A percentile compares a stretch with the other conserved stretches of the same genome.
Evolutionary conservation across 768 basidiomycete species (phyloP).

Genomic region (Chlorophyllum brunneum): DNA sequence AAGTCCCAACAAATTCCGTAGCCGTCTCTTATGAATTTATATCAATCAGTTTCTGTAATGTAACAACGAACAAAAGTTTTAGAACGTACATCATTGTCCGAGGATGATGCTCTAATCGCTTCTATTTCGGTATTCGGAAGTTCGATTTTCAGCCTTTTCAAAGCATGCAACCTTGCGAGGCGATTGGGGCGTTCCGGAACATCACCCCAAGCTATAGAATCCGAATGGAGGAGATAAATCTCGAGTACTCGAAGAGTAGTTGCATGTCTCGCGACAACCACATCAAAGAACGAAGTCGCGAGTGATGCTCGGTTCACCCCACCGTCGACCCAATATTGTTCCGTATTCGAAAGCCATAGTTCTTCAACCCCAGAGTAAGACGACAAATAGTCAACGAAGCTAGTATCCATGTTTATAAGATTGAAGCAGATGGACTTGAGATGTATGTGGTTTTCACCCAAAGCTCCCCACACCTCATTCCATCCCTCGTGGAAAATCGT

Average conservation of each 20-base stretch:
- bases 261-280: background rate
- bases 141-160: background rate
- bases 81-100: background rate
- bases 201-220: background rate
- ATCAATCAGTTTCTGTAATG: too few species aligned
- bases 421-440: constrained; percentile 1
- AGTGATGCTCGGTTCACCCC: background rate
- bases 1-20: too few species aligned
- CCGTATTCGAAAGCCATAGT: background rate
- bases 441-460: background rate
- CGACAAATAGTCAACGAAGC: background rate
- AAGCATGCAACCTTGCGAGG: background rate
- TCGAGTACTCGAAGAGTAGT: background rate
- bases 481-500: background rate
- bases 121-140: too few species aligned
- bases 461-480: background rate
- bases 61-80: too few species aligned
- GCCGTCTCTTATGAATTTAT: too few species aligned
- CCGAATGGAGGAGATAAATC: background rate
- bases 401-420: background rate
- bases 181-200: background rate
- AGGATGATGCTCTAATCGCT: too few species aligned
- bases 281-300: background rate
- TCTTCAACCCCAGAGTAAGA: constrained; percentile 1
- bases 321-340: background rate